These are phyloP conservation scores for Withania somnifera DNA, from an alignment of 305 asterid genomes.

Conservation along the genomic window DNA sequence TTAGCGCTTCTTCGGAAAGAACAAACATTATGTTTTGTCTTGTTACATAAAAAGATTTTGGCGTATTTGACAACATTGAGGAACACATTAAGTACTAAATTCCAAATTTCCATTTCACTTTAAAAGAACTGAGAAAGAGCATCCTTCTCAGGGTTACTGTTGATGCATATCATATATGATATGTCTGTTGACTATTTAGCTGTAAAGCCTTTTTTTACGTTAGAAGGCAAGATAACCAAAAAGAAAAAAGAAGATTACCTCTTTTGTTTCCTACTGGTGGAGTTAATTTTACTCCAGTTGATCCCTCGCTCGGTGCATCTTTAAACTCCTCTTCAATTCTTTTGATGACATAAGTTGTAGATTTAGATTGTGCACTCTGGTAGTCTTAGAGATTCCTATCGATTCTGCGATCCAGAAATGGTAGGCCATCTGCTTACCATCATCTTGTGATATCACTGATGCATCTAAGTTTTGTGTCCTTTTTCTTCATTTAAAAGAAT, in stretches of 20 bases:
- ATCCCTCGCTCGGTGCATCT: not conserved
- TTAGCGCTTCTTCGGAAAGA: not conserved
- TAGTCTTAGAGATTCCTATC: not conserved
- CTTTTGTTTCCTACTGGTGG: not conserved
- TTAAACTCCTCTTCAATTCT: not conserved
- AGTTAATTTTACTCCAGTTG: not conserved
- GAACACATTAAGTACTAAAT: not conserved
- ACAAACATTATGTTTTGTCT: not conserved
- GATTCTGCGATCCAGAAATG: not conserved
- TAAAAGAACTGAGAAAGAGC: not conserved
- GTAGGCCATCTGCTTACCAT: not conserved
- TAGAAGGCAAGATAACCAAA: not conserved
- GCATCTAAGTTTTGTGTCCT: not conserved
- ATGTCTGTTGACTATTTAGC: not conserved
- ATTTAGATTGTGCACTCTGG: not conserved
- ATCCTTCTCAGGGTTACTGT: not conserved
- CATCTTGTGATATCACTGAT: not conserved
- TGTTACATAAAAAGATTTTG: not conserved
- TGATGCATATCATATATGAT: not conserved
- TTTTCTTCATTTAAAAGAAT: not conserved
- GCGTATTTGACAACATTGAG: not conserved
- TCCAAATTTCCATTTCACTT: not conserved
- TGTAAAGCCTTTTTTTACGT: not conserved
- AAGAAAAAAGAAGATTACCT: not conserved
- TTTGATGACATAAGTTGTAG: not conserved